Evolutionary conservation across 768 basidiomycete species (phyloP).

Genomic region (Kondoa subrosea): DNA sequence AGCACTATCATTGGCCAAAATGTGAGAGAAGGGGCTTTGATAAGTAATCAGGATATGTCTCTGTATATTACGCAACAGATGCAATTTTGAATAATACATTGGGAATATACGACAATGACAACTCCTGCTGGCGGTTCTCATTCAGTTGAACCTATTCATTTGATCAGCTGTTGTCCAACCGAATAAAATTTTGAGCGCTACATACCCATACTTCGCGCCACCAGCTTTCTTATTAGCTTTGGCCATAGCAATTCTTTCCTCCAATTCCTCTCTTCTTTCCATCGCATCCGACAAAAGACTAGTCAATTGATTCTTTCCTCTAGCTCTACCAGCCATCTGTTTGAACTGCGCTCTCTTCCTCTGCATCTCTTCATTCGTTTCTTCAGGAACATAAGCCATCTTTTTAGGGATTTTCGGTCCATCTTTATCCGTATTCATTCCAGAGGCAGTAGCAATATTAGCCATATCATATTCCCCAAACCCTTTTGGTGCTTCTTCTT

Average conservation of each 20-base stretch:
- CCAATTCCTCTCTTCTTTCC: constrained; percentile 13
- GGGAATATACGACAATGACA: too few species aligned
- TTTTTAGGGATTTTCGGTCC: constrained; percentile 12
- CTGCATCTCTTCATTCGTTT: constrained; percentile 9
- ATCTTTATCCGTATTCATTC: not conserved
- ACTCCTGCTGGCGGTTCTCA: too few species aligned
- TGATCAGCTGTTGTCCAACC: too few species aligned
- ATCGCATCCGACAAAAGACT: constrained; percentile 13
- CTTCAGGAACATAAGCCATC: constrained; percentile 10
- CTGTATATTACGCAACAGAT: too few species aligned
- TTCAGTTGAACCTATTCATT: too few species aligned
- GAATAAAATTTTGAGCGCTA: too few species aligned
- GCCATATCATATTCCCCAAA: constrained; percentile 2
- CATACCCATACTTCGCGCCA: constrained; percentile 20
- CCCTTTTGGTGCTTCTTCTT: constrained; percentile 7
- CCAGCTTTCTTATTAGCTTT: constrained; percentile 18
- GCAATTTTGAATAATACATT: too few species aligned
- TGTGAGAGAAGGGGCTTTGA: too few species aligned
- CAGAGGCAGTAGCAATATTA: constrained; percentile 11
- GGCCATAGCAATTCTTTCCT: constrained; percentile 17
- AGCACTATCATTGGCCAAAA: too few species aligned
- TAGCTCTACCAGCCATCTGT: constrained; percentile 5
- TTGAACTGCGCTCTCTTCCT: constrained; percentile 12
- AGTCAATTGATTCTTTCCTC: constrained; percentile 14
- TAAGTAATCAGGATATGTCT: too few species aligned